Evolutionary conservation across 2,329 filamentous ascomycete genomes (phyloP), one percentile per base, ranked within the genome.

Genomic region (Remersonia thermophila): DNA sequence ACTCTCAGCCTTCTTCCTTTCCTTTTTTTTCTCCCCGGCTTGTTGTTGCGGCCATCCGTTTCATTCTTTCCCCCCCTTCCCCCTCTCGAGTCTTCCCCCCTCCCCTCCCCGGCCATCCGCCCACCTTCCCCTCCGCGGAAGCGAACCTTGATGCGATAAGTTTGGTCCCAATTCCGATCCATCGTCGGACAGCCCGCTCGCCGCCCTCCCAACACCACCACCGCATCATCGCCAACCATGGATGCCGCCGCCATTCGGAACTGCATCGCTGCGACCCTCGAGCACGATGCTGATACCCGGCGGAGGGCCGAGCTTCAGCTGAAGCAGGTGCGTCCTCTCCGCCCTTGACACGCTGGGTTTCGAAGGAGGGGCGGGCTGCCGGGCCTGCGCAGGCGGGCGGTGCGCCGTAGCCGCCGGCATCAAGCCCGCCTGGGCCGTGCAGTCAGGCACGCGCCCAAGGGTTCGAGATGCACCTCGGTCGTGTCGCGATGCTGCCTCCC

Each of bases 241-340:
- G 81, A 86, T 69, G 73, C 73, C 60, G 68, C 73, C 59, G 73
- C 72, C 58, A 69, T 89, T 60, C 73, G 82, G 65, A 76, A 73
- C 67, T 78, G 82, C 65, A 80, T 89, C 55, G 71, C 76, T 57
- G 77, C 79, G 55, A 86, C 80, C 49, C 75, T 87, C 59, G 76
- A 80, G 55, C 60, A 77, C 49, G 79, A 85, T 61, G 72, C 79
- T 54, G 80, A 85, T 55, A 73, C 73, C 58, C 73, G 83, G 61
- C 74, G 80, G 56, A 71, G 77, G 59, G 81, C 82, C 57, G 83
- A 91, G 66, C 63, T 80, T 50, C 80, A 89, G 61, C 70, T 91
- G 51, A 87, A 86, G 69, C 71, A 79, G 67, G 83, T 89, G 68
- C 57, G 76, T 50, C 13, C 36, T 18, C 23, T 15, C 15, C 15